Conservation (phyloP, 75 land plant species). For the Picea sitchensis region DNA sequence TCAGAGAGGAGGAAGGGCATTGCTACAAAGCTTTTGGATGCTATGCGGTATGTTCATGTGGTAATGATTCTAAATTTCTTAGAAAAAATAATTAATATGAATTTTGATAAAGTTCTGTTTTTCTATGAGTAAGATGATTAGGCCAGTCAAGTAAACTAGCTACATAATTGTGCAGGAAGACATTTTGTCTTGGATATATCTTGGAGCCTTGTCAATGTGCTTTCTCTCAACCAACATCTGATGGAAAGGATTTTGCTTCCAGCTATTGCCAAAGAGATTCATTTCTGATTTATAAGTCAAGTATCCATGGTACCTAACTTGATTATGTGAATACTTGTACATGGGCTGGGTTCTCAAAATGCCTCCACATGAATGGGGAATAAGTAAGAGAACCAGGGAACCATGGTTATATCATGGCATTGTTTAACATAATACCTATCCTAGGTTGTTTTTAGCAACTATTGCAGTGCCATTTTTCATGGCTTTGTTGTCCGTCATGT, state of each 20-base stretch:
- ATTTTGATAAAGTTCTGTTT: not conserved
- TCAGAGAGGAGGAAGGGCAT: conserved; percentile 68
- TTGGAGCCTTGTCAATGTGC: conserved; percentile 59
- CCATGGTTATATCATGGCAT: not conserved
- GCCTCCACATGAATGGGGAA: not conserved
- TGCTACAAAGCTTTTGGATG: conserved; percentile 77
- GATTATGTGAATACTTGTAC: not conserved
- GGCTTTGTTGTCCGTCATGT: not conserved
- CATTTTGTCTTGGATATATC: conserved; percentile 43
- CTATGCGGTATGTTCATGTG: conserved; percentile 50
- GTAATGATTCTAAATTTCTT: not conserved
- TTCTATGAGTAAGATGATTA: not conserved
- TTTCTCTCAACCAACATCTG: conserved; percentile 75
- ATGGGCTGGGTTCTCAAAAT: not conserved
- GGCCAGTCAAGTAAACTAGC: not conserved
- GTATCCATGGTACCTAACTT: not conserved
- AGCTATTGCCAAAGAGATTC: conserved; percentile 40
- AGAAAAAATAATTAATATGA: not conserved
- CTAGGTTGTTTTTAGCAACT: not conserved
- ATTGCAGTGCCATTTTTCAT: not conserved
- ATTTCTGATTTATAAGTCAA: conserved; percentile 56
- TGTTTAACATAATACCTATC: not conserved
- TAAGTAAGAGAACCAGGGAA: not conserved
- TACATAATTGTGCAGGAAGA: conserved; percentile 40
- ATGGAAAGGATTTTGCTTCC: conserved; percentile 66